Conservation (phyloP, 768 basidiomycete genomes). For the Russula earlei region DNA sequence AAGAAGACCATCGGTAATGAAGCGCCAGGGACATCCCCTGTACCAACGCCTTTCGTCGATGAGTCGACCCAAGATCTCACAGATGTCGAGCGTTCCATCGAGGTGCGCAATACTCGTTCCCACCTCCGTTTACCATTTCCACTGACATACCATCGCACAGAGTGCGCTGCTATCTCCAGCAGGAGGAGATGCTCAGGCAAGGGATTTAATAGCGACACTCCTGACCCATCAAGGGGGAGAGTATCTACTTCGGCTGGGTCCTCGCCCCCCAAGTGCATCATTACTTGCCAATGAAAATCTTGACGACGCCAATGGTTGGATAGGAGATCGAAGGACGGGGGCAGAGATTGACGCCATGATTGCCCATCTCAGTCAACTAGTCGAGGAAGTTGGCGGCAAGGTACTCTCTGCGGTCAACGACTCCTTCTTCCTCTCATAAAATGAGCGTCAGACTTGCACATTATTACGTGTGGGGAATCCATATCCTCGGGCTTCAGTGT, state of each 20-base stretch:
- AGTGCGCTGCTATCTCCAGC: constrained; percentile 35
- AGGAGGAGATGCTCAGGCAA: constrained; percentile 43
- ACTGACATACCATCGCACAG: not conserved
- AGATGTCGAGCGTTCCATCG: constrained; percentile 47
- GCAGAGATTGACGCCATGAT: constrained; percentile 44
- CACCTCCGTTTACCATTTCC: not conserved
- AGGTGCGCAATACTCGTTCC: constrained; percentile 31
- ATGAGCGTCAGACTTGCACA: constrained; percentile 39
- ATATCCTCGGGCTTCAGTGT: constrained; percentile 47
- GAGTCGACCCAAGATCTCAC: constrained; percentile 5
- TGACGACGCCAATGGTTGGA: constrained; percentile 43
- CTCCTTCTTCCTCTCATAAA: not conserved
- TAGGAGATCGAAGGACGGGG: constrained; percentile 39
- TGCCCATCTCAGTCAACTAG: constrained; percentile 36
- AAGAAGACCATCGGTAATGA: constrained; percentile 7
- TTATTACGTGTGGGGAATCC: constrained; percentile 39
- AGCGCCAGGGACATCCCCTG: not conserved
- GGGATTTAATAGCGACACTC: constrained; percentile 54
- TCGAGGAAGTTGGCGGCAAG: constrained; percentile 77
- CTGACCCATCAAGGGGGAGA: constrained; percentile 65
- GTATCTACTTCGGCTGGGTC: constrained; percentile 64
- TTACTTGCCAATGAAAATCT: constrained; percentile 46
- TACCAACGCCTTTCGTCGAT: not conserved
- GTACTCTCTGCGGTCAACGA: constrained; percentile 29
- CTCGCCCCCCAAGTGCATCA: constrained; percentile 46